phyloP scores from a whole-genome alignment of 768 basidiomycete species.

The Pisolithus tinctorius region DNA sequence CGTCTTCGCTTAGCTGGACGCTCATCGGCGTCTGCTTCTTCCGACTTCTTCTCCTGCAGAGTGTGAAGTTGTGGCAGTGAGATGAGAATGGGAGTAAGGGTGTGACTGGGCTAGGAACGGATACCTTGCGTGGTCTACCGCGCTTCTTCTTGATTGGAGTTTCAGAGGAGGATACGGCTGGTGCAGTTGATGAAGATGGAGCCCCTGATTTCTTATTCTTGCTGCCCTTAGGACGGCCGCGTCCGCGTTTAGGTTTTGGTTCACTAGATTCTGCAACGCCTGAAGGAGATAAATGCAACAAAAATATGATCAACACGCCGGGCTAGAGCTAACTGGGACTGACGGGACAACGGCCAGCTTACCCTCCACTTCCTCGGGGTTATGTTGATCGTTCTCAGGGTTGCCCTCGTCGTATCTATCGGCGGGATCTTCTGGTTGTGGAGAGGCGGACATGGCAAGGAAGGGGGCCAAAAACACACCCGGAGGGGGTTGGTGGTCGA shows the following conservation, averaged over 20 bases:
- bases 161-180: constrained; percentile 23
- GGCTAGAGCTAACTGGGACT: constrained; percentile 7
- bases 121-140: constrained; percentile 48
- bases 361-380: constrained; percentile 26
- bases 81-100: constrained; percentile 4
- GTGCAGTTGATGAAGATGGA: constrained; percentile 18
- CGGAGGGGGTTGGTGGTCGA: constrained; percentile 18
- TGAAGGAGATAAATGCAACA: constrained; percentile 18
- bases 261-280: constrained; percentile 35
- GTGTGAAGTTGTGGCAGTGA: constrained; percentile 16
- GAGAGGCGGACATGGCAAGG: constrained; percentile 55
- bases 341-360: constrained; percentile 12
- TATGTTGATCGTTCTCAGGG: constrained; percentile 42
- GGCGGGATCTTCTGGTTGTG: constrained; percentile 44
- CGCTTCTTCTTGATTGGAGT: constrained; percentile 37
- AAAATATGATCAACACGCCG: constrained; percentile 13
- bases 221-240: constrained; percentile 87
- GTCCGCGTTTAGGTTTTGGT: constrained; percentile 57
- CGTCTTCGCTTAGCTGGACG: constrained; percentile 52
- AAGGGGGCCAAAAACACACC: constrained; percentile 14
- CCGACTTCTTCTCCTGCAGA: constrained; percentile 28
- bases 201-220: constrained; percentile 57
- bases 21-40: constrained; percentile 47
- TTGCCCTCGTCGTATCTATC: constrained; percentile 59
- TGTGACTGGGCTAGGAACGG: constrained; percentile 5